These are phyloP conservation scores for Trichoderma polysporum DNA, from an alignment of 2,329 filamentous ascomycete genomes.

Conservation along the genomic window DNA sequence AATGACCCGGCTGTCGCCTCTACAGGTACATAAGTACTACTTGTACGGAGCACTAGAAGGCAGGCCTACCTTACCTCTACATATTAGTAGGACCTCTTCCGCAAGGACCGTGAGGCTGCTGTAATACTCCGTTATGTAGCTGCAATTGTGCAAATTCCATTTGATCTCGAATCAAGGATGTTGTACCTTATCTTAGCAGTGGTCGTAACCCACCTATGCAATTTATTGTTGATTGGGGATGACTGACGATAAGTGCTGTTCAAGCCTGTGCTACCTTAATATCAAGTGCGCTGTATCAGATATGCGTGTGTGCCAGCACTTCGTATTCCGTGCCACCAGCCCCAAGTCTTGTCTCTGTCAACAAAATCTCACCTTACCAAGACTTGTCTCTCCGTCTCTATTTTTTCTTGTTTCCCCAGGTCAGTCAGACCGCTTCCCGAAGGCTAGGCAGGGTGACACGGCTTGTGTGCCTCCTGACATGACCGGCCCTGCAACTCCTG, in stretches of 20 bases:
- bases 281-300: background rate
- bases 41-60: too few relatives aligned
- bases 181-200: background rate
- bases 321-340: slow-evolving; percentile 1
- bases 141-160: background rate
- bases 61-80: too few relatives aligned
- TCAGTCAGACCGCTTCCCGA: slow-evolving; percentile 21
- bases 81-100: background rate
- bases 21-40: background rate
- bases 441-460: slow-evolving; percentile 20
- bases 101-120: background rate
- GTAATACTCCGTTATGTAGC: too few relatives aligned
- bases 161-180: background rate
- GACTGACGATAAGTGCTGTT: background rate
- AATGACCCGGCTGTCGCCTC: background rate
- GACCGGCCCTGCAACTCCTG: slow-evolving; percentile 11
- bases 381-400: too few relatives aligned
- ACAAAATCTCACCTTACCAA: slow-evolving; percentile 1
- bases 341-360: background rate
- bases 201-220: background rate
- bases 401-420: slow-evolving; percentile 5
- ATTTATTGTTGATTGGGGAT: background rate
- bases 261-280: background rate
- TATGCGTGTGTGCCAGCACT: background rate
- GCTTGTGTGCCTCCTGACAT: slow-evolving; percentile 21